phyloP scores from a whole-genome alignment of 2,329 filamentous ascomycete species.

The Alternaria incomplexa region DNA sequence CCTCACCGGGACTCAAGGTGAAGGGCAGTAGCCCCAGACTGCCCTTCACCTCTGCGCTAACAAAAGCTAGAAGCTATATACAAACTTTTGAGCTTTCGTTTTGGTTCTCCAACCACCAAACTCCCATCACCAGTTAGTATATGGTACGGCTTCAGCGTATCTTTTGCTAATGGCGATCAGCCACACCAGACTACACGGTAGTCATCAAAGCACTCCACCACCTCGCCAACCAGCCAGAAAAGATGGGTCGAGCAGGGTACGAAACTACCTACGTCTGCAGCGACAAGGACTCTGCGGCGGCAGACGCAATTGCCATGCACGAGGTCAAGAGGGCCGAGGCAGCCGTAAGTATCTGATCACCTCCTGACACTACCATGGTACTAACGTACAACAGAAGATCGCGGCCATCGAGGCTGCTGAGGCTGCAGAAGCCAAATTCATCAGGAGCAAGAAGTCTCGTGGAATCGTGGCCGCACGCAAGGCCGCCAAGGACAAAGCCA shows the following conservation, averaged over 20 bases:
- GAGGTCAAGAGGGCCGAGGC: background rate
- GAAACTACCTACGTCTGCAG: constrained; percentile 14
- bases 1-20: background rate
- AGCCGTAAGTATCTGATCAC: constrained; percentile 5
- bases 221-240: background rate
- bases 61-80: background rate
- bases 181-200: background rate
- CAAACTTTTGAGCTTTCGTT: background rate
- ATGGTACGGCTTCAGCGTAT: background rate
- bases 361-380: background rate
- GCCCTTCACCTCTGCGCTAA: background rate
- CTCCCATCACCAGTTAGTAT: background rate
- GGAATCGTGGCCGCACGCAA: constrained; percentile 11
- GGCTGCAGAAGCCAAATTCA: constrained; percentile 6
- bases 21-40: background rate
- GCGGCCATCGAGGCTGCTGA: background rate
- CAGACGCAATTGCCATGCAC: background rate
- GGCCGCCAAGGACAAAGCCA: constrained; percentile 3
- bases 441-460: constrained; percentile 13
- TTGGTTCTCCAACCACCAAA: background rate
- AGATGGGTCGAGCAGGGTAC: constrained; percentile 30
- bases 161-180: background rate
- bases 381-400: background rate
- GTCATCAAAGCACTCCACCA: background rate
- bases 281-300: constrained; percentile 7